A percentile compares a stretch with the other conserved stretches of the same genome.
These are phyloP conservation scores for Kurtzmaniella fragi DNA, from an alignment of 805 yeast genomes.

Conservation along the genomic window DNA sequence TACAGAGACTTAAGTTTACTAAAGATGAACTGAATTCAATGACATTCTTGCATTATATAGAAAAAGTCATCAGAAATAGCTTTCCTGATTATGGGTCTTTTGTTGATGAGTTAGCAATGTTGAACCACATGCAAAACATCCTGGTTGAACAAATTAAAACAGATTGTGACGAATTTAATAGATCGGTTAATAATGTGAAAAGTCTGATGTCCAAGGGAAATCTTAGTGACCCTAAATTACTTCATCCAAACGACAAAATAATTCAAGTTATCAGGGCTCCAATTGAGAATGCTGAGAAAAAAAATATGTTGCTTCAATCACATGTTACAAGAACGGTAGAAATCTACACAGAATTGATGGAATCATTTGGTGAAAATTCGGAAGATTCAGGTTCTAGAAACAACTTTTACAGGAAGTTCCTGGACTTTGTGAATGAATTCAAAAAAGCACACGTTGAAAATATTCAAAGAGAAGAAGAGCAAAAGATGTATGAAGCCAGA, in stretches of 20 bases:
- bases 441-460: slow-evolving; percentile 79
- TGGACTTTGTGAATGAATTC: slow-evolving; percentile 75
- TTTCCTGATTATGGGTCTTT: slow-evolving; percentile 77
- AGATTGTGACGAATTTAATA: slow-evolving; percentile 64
- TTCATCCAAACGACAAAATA: slow-evolving; percentile 83
- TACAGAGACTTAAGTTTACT: slow-evolving; percentile 83
- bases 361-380: slow-evolving; percentile 86
- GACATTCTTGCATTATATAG: slow-evolving; percentile 91
- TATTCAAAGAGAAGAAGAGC: slow-evolving; percentile 75
- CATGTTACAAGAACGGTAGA: slow-evolving; percentile 58
- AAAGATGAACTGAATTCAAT: slow-evolving; percentile 83
- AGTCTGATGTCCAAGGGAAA: slow-evolving; percentile 78
- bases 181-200: slow-evolving; percentile 62
- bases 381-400: slow-evolving; percentile 61
- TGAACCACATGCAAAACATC: slow-evolving; percentile 59
- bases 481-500: slow-evolving; percentile 36
- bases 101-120: slow-evolving; percentile 62
- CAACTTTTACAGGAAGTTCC: slow-evolving; percentile 72
- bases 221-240: slow-evolving; percentile 66
- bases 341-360: slow-evolving; percentile 70
- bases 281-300: slow-evolving; percentile 70
- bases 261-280: slow-evolving; percentile 56
- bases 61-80: slow-evolving; percentile 74
- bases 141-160: slow-evolving; percentile 75
- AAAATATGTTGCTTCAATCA: slow-evolving; percentile 58